phyloP scores from a whole-genome alignment of 108 stramenopile genomes.

The Nitzschia palea region DNA sequence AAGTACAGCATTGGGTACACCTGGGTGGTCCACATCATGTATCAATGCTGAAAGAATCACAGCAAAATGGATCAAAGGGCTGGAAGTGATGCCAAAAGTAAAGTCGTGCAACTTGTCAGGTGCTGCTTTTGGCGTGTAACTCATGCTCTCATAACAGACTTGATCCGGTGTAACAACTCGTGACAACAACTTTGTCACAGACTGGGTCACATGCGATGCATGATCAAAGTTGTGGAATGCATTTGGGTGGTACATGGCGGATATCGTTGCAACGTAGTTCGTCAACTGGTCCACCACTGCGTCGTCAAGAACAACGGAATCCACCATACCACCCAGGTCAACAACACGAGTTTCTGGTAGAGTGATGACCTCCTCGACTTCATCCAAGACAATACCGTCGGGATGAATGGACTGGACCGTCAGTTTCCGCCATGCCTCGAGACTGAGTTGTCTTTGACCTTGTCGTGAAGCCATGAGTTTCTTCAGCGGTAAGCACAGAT shows the following conservation, averaged over 20 bases:
- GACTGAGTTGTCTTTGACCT: neutral
- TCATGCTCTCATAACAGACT: neutral
- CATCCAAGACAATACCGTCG: neutral
- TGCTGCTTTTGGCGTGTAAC: neutral
- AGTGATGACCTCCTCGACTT: slow-evolving; percentile 16
- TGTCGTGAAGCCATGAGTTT: slow-evolving; percentile 6
- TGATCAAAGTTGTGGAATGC: slow-evolving; percentile 31
- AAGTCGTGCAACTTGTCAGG: neutral
- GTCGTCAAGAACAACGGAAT: neutral
- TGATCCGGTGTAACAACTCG: slow-evolving; percentile 17
- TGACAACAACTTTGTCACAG: slow-evolving; percentile 18
- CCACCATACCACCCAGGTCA: neutral
- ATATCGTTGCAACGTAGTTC: slow-evolving; percentile 18
- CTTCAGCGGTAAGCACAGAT: neutral
- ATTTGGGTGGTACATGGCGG: slow-evolving; percentile 16
- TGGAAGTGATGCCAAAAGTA: slow-evolving; percentile 34
- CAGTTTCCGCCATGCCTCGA: neutral
- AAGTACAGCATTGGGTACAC: slow-evolving; percentile 44
- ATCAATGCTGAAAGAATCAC: slow-evolving; percentile 47
- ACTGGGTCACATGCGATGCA: slow-evolving; percentile 22
- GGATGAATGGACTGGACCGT: neutral
- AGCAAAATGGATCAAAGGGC: slow-evolving; percentile 43
- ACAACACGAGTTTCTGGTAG: neutral
- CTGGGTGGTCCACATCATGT: slow-evolving; percentile 49
- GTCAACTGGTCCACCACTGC: neutral